A percentile compares a stretch with the other conserved stretches of the same genome.
Evolutionary conservation across 345 rosid species (phyloP).

Genomic region (Abelmoschus esculentus): DNA sequence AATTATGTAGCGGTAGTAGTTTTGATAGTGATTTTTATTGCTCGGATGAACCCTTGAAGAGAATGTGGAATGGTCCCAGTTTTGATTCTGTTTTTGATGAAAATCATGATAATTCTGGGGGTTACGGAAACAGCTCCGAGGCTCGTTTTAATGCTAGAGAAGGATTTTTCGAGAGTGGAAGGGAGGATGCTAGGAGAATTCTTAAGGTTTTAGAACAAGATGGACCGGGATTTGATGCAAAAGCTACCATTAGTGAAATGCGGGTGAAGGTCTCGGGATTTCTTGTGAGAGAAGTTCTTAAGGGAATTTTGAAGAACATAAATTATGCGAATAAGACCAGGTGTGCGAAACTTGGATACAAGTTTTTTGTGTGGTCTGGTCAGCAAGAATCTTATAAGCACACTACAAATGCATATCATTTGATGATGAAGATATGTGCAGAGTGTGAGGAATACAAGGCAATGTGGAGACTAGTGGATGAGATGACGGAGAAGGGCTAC

Average conservation of each 20-base stretch:
- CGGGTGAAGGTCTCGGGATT: conserved; percentile 58
- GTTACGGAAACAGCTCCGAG: conserved; percentile 10
- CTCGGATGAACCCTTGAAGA: conserved; percentile 51
- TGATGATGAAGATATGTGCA: conserved; percentile 75
- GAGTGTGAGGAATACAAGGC: conserved; percentile 75
- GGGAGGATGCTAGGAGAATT: conserved; percentile 42
- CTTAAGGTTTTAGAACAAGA: conserved; percentile 53
- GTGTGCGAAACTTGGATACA: conserved; percentile 60
- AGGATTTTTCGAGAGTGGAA: conserved; percentile 31
- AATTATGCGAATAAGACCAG: conserved; percentile 37
- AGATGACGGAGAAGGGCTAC: conserved; percentile 67
- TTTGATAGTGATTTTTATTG: conserved; percentile 36
- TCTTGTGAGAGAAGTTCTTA: conserved; percentile 76
- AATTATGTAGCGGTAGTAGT: conserved; percentile 28
- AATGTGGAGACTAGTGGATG: conserved; percentile 86
- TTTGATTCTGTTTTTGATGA: conserved; percentile 24
- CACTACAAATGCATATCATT: conserved; percentile 52
- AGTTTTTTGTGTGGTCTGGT: conserved; percentile 70
- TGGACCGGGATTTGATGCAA: conserved; percentile 51
- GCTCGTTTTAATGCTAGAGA: conserved; percentile 19
- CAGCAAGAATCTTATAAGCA: conserved; percentile 57
- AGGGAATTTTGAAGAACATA: conserved; percentile 48
- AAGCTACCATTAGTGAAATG: conserved; percentile 42
- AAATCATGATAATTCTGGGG: conserved; percentile 20
- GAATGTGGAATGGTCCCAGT: conserved; percentile 32